Base-by-base conservation (phyloP, 2,329 filamentous ascomycete species). In the Westerdykella ornata region DNA sequence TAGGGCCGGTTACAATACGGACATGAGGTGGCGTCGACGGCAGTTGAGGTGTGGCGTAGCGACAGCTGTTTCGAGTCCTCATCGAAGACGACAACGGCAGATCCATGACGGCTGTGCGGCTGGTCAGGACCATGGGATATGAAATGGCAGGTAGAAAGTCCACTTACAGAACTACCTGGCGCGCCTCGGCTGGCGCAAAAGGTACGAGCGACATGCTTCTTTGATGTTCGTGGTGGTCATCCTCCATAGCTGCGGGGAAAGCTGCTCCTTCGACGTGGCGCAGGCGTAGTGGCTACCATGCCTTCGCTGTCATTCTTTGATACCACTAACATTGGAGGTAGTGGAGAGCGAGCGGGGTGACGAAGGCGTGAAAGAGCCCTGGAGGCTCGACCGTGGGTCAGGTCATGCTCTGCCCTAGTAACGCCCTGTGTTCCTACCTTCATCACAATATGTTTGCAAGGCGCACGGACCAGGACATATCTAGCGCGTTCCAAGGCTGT, bases 31-130 rank as follows among this genome's bases (percentile, higher is more conserved):
- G 74, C 63, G 39, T 81, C 78, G 43, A 88, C 57, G 20, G 68
- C 70, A 45, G 74, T 66, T 39, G 64, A 66, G 28, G 75, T 72
- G 53, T 76, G 81, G 46, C 85, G 83, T 38, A 96, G 84, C 53
- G 88, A 87, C 49, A 98, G 80, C 54, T 89, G 85, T 49, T 83
- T 84, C 5, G 89, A 95, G 20, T 80, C 75, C 35, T 82, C 85
- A 68, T 98, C 90, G 59, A 86, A 89, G 29, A 97, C 82, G 34
- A 98, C 92, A 43, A 98, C 82, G 16, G 89, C 84, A 69, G 95
- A 88, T 60, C 87, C 85, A 65, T 96, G 88, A 47, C 90, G 92
- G 39, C 92, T 97, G 57, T 29, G 42, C 12, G 3, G 31, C 42
- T 16, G 12, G 42, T 63, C 35, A 62, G 52, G 38, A 15, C 34